phyloP scores from a whole-genome alignment of 140 eudicot species.

The Flaveria floridana region DNA sequence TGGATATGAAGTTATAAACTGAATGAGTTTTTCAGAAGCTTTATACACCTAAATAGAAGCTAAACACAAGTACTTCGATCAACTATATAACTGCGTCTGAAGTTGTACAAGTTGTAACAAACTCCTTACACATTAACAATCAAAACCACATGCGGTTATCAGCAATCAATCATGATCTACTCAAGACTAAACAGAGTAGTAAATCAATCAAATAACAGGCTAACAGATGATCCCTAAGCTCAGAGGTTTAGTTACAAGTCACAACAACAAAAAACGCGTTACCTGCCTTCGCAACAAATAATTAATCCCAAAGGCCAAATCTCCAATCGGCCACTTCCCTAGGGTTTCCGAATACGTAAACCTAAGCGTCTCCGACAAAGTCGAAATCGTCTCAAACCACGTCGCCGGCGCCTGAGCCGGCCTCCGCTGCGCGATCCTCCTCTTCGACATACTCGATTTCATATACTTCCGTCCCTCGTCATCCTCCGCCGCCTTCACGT shows the following conservation, averaged over 20 bases:
- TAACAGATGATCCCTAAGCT: neutral
- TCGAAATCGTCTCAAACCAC: constrained; percentile 85
- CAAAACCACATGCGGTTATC: neutral
- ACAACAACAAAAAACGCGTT: constrained; percentile 10
- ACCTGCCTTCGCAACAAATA: constrained; percentile 94
- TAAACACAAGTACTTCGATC: too few relatives aligned
- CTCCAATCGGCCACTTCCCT: constrained; percentile 98
- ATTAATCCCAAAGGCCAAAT: constrained; percentile 93
- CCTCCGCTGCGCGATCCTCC: constrained; percentile 64
- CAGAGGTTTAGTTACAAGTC: neutral
- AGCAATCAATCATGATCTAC: constrained; percentile 9
- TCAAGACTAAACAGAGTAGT: neutral
- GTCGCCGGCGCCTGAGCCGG: constrained; percentile 99
- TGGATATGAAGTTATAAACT: constrained; percentile 1
- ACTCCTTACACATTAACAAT: too few relatives aligned
- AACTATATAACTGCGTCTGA: too few relatives aligned
- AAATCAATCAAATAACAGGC: constrained; percentile 2
- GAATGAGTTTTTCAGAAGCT: neutral
- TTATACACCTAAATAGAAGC: neutral
- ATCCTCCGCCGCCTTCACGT: constrained; percentile 34
- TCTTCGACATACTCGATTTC: constrained; percentile 62
- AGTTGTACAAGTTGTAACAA: too few relatives aligned
- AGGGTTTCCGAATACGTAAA: constrained; percentile 93
- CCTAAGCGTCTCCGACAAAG: constrained; percentile 87
- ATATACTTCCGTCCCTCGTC: constrained; percentile 49